Base-by-base conservation (phyloP, 495 filamentous ascomycete species). In the Penicillium turbatum region DNA sequence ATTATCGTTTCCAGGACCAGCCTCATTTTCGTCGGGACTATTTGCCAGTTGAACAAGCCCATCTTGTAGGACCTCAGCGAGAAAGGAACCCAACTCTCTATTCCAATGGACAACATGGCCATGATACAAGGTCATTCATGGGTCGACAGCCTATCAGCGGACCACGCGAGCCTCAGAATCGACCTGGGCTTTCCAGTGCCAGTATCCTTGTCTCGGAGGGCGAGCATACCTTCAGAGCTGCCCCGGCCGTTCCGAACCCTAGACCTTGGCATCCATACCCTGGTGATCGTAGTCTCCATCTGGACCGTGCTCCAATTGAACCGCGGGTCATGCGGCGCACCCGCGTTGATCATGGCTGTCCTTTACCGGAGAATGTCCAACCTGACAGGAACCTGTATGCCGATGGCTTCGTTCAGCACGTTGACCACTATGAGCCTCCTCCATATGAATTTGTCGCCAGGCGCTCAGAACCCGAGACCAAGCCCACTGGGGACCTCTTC, bases 341-440 rank as follows among this genome's bases (percentile, higher is more conserved):
- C 49, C 53, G 46, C 40, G 47, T 56, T 53, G 39, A 64, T 54
- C 57, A 55, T 7, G 48, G 39, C 21, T 48, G 55, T 19, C 27
- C 48, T 50, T 36, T 63, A 35, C 42, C 57, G 15, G 46, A 60
- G 50, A 57, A 55, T 26, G 32, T 46, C 19, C 49, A 57, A 30
- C 49, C 54, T 7, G 56, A 58, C 29, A 65, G 63, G 24, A 64
- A 60, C 21, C 51, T 65, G 15, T 72, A 75, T 56, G 71, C 72
- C 8, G 66, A 72, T 51, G 69, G 57, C 50, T 73, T 75, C 51
- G 64, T 73, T 48, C 72, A 69, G 50, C 60, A 61, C 29, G 55
- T 75, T 63, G 69, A 68, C 53, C 47, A 60, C 19, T 62, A 55
- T 38, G 68, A 70, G 34, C 53, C 60, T 31, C 48, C 44, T 44